Evolutionary conservation across 768 basidiomycete species (phyloP).

Genomic region (Suillus cothurnatus): DNA sequence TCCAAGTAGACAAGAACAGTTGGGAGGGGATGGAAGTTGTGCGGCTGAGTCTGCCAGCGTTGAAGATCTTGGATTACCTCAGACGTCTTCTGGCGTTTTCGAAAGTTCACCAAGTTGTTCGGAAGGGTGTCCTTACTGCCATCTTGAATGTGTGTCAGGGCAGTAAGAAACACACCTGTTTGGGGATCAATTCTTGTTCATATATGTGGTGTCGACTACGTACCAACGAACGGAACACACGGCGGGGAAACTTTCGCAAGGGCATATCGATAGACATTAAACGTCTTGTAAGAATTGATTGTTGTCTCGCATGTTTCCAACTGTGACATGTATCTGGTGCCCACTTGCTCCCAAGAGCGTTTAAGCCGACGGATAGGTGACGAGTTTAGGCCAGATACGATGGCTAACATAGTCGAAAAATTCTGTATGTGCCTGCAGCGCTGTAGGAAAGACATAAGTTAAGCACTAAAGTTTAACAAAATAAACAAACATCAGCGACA

Average conservation of each 20-base stretch:
- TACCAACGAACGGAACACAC: constrained; percentile 73
- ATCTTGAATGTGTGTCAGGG: constrained; percentile 63
- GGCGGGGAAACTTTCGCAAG: constrained; percentile 60
- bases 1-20: constrained; percentile 47
- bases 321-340: constrained; percentile 46
- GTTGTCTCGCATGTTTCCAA: constrained; percentile 57
- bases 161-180: constrained; percentile 60
- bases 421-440: constrained; percentile 65
- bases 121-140: constrained; percentile 54
- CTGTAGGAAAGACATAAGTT: constrained; percentile 34
- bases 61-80: constrained; percentile 61
- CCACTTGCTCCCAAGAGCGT: constrained; percentile 65
- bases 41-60: constrained; percentile 55
- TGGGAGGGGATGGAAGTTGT: constrained; percentile 51
- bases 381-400: constrained; percentile 68
- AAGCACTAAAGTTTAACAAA: neutral
- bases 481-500: constrained; percentile 56
- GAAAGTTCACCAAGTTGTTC: constrained; percentile 56
- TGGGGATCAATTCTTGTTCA: neutral
- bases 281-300: constrained; percentile 69
- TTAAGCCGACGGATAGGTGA: constrained; percentile 66
- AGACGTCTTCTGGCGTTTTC: constrained; percentile 54
- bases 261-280: constrained; percentile 58
- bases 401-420: constrained; percentile 67
- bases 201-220: constrained; percentile 17